Evolutionary conservation across 2,329 filamentous ascomycete species (phyloP).

Genomic region (Alternaria sp.): DNA sequence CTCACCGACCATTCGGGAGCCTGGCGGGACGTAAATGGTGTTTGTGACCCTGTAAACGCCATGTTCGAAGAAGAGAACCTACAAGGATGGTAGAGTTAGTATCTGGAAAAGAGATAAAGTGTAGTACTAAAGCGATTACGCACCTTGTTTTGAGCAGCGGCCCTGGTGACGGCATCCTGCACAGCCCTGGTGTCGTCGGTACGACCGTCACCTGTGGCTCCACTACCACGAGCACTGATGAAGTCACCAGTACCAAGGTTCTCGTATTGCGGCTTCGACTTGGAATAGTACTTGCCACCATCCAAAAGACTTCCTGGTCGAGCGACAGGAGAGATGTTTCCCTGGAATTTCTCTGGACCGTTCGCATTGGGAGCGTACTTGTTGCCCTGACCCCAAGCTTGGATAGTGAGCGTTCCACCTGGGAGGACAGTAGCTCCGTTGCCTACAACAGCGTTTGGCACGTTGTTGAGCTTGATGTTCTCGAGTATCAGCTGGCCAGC

Average conservation of each 20-base stretch:
- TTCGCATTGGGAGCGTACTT: slow-evolving; percentile 49
- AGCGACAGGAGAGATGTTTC: slow-evolving; percentile 55
- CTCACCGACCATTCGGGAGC: slow-evolving; percentile 84
- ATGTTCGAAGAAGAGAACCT: slow-evolving; percentile 66
- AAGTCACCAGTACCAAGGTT: slow-evolving; percentile 69
- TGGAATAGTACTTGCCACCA: slow-evolving; percentile 59
- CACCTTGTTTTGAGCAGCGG: slow-evolving; percentile 60
- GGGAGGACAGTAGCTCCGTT: slow-evolving; percentile 39
- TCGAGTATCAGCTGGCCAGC: slow-evolving; percentile 65
- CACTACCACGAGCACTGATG: slow-evolving; percentile 57
- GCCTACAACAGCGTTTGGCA: slow-evolving; percentile 45
- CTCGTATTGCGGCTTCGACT: slow-evolving; percentile 61
- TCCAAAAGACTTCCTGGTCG: slow-evolving; percentile 60
- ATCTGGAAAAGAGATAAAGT: background rate
- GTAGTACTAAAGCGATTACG: background rate
- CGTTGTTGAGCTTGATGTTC: slow-evolving; percentile 57
- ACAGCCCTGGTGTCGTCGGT: slow-evolving; percentile 83
- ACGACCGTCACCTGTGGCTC: slow-evolving; percentile 80
- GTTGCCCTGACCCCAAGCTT: slow-evolving; percentile 49
- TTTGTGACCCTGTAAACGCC: slow-evolving; percentile 66
- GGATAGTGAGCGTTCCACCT: slow-evolving; percentile 47
- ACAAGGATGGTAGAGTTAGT: background rate
- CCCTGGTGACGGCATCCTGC: slow-evolving; percentile 75
- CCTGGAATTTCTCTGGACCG: slow-evolving; percentile 59
- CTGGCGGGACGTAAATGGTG: slow-evolving; percentile 68